phyloP scores from a whole-genome alignment of 352 stramenopile species.

The Aphanomyces cochlioides region DNA sequence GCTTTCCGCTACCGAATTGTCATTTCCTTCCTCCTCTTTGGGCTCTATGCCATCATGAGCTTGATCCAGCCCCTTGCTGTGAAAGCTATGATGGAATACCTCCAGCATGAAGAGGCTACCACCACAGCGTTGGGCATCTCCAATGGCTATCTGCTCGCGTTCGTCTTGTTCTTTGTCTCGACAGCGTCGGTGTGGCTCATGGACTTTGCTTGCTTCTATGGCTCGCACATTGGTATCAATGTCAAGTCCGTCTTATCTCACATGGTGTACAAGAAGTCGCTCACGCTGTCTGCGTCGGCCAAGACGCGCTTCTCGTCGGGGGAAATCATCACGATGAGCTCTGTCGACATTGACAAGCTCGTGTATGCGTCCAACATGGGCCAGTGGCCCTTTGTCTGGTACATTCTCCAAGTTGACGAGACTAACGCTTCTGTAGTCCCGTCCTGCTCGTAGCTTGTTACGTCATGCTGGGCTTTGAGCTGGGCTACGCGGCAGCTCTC shows the following conservation, averaged over 20 bases:
- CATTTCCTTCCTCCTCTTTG: slow-evolving; percentile 37
- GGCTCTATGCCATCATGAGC: slow-evolving; percentile 39
- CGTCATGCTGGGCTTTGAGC: slow-evolving; percentile 41
- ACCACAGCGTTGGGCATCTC: slow-evolving; percentile 35
- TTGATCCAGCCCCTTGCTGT: slow-evolving; percentile 51
- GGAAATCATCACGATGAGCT: slow-evolving; percentile 44
- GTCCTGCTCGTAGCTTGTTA: slow-evolving; percentile 41
- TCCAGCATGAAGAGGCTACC: slow-evolving; percentile 32
- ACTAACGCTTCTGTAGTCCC: slow-evolving; percentile 30
- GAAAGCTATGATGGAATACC: slow-evolving; percentile 48
- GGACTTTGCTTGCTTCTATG: slow-evolving; percentile 52
- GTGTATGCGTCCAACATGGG: slow-evolving; percentile 32
- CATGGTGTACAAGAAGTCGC: slow-evolving; percentile 53
- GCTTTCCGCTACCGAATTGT: slow-evolving; percentile 42
- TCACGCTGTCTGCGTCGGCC: slow-evolving; percentile 44
- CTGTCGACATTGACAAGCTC: slow-evolving; percentile 42
- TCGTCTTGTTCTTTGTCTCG: slow-evolving; percentile 26
- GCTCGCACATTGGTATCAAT: slow-evolving; percentile 41
- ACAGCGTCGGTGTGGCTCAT: slow-evolving; percentile 44
- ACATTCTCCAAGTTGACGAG: slow-evolving; percentile 6
- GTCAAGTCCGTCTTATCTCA: slow-evolving; percentile 51
- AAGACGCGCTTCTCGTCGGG: slow-evolving; percentile 43
- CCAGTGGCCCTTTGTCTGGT: slow-evolving; percentile 46
- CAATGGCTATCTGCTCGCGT: slow-evolving; percentile 32
- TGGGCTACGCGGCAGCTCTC: slow-evolving; percentile 35